Conservation (phyloP, 2,329 filamentous ascomycete species). For the Microsporum canis region DNA sequence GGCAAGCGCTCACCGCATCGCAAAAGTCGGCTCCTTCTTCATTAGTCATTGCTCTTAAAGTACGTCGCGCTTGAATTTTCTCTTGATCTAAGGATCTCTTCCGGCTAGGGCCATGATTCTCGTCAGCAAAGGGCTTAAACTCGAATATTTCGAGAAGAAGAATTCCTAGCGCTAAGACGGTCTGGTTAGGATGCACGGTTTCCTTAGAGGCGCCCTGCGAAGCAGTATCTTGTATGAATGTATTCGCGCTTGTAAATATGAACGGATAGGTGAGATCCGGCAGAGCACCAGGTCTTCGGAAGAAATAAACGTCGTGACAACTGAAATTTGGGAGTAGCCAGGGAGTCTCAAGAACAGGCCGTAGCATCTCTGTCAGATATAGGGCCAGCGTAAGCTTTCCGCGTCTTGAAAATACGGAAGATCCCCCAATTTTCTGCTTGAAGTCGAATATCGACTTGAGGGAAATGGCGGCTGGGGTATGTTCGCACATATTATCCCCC, state of each 20-base stretch:
- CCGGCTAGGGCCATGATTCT: not conserved
- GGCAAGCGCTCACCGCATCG: not conserved
- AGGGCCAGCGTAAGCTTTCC: too few species aligned
- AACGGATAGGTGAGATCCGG: slow-evolving; percentile 1
- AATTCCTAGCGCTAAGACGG: not conserved
- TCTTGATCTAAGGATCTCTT: not conserved
- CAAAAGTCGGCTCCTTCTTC: not conserved
- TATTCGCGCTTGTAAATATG: not conserved
- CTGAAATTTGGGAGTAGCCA: not conserved
- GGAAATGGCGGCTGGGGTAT: too few species aligned
- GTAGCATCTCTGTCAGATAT: not conserved
- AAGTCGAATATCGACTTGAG: too few species aligned
- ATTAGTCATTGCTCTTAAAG: not conserved
- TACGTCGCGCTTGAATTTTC: not conserved
- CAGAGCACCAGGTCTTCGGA: not conserved
- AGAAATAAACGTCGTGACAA: not conserved
- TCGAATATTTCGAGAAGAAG: not conserved
- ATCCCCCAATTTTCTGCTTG: too few species aligned
- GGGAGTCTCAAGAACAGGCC: not conserved
- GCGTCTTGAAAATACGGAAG: too few species aligned
- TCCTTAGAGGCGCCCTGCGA: not conserved
- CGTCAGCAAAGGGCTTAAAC: not conserved
- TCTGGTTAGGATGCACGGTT: not conserved
- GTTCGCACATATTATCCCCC: too few species aligned
- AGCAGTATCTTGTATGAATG: not conserved